Evolutionary conservation across 352 stramenopile species (phyloP).

Genomic region (Phytophthora fragariae): DNA sequence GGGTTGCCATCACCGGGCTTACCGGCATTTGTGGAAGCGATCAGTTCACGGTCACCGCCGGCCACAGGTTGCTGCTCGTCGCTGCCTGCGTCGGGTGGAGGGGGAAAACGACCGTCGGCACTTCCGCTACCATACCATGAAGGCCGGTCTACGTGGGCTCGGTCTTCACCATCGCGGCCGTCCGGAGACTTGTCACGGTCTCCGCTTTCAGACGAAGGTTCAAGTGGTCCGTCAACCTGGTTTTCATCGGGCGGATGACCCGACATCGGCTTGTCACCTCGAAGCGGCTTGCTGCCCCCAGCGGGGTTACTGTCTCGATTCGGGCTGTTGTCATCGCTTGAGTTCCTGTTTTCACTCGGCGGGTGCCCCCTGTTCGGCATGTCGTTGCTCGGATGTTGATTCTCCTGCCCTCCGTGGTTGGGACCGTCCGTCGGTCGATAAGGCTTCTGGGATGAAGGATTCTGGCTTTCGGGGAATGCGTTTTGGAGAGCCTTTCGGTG

Average conservation of each 20-base stretch:
- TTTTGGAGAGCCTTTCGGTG: constrained; percentile 1
- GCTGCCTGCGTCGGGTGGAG: neutral
- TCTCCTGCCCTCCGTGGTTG: neutral
- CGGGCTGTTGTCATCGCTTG: too few relatives aligned
- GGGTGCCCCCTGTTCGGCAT: too few relatives aligned
- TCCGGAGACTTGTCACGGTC: neutral
- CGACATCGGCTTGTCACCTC: too few relatives aligned
- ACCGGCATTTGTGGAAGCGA: neutral
- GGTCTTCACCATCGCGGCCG: neutral
- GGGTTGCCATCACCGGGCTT: too few relatives aligned
- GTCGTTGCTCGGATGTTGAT: neutral
- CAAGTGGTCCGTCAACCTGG: too few relatives aligned
- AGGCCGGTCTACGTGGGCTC: neutral
- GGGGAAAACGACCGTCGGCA: neutral
- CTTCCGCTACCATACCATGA: neutral
- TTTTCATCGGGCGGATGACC: too few relatives aligned
- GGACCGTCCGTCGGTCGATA: neutral
- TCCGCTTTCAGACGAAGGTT: neutral
- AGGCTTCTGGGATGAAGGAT: neutral
- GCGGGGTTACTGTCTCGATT: too few relatives aligned
- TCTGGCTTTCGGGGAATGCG: neutral
- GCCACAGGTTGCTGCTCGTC: neutral
- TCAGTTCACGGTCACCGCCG: neutral
- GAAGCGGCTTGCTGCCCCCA: too few relatives aligned
- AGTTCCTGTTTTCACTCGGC: too few relatives aligned